Percentiles rank a stretch among this genome's conserved stretches.
Conservation (phyloP, 2,329 filamentous ascomycete genomes). For the Hypoxylon sp. region DNA sequence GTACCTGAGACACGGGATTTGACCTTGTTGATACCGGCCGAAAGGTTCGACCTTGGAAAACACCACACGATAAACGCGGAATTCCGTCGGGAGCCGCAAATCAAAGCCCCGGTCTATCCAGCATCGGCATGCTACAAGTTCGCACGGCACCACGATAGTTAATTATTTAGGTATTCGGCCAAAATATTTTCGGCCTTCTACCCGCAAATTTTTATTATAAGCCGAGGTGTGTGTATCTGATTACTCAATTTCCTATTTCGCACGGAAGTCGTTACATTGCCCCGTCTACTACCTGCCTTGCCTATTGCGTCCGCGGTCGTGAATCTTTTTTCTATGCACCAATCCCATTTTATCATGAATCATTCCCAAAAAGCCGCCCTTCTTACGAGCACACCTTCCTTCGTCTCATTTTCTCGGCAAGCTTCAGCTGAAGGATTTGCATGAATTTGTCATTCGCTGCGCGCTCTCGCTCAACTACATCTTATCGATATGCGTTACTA, state of each 20-base stretch:
- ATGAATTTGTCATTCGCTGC: slow-evolving; percentile 55
- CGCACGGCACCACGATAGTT: slow-evolving; percentile 19
- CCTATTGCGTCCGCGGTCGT: slow-evolving; percentile 5
- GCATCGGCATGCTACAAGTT: slow-evolving; percentile 17
- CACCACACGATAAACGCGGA: slow-evolving; percentile 49
- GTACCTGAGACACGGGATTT: slow-evolving; percentile 42
- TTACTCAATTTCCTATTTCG: slow-evolving; percentile 15
- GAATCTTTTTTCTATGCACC: slow-evolving; percentile 6
- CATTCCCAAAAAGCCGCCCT: slow-evolving; percentile 16
- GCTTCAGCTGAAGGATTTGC: slow-evolving; percentile 57
- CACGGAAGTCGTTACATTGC: slow-evolving; percentile 5
- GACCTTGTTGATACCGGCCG: slow-evolving; percentile 40
- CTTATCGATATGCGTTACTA: slow-evolving; percentile 52
- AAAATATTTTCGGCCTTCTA: slow-evolving; percentile 16
- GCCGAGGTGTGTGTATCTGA: slow-evolving; percentile 23
- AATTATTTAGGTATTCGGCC: slow-evolving; percentile 20
- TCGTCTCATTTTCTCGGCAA: slow-evolving; percentile 60
- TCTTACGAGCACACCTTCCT: slow-evolving; percentile 17
- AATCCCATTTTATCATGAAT: slow-evolving; percentile 12
- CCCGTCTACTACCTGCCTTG: slow-evolving; percentile 8
- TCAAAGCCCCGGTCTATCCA: slow-evolving; percentile 26
- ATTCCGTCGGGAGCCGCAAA: slow-evolving; percentile 42
- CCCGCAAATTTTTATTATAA: slow-evolving; percentile 8
- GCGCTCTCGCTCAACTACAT: slow-evolving; percentile 45
- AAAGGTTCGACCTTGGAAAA: slow-evolving; percentile 49